Base-by-base conservation (phyloP, 495 filamentous ascomycete species). In the Viridothelium virens region DNA sequence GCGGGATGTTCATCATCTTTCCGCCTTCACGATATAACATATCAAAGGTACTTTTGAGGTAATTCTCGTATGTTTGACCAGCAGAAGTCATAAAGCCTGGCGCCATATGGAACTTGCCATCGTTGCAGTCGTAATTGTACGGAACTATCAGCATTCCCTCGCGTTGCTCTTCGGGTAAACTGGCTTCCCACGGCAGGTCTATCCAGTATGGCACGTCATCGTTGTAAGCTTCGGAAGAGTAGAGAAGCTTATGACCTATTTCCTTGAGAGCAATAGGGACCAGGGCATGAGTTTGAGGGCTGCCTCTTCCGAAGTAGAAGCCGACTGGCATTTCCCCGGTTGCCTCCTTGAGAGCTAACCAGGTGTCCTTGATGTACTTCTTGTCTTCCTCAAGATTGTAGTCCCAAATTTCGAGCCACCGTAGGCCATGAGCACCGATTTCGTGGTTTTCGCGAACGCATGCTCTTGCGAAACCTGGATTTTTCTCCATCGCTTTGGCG, bases 191-290 rank as follows among this genome's bases (percentile, higher is more conserved):
- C 9, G 71, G 71, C 12, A 75, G 47, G 61, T 75, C 73, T 14
- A 75, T 61, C 73, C 73, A 75, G 48, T 75, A 75, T 5, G 73
- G 73, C 31, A 75, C 73, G 47, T 75, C 73, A 46, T 75, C 73
- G 64, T 75, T 75, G 65, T 75, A 75, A 64, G 64, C 68, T 61
- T 75, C 73, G 36, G 62, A 66, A 56, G 48, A 65, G 62, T 72
- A 75, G 62, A 72, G 64, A 25, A 75, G 66, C 38, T 71, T 70
- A 31, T 65, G 62, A 18, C 67, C 68, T 65, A 73, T 71, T 47
- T 70, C 69, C 41, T 69, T 69, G 44, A 65, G 68, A 14, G 71
- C 66, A 50, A 69, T 69, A n/a, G 71, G 68, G 14, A 71, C 62
- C 50, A 69, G 39, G 12, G 66, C 70, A 46, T 71, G 73, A 12